Evolutionary conservation across 2,329 filamentous ascomycete genomes (phyloP).

Genomic region (Domatiomyces globalis): DNA sequence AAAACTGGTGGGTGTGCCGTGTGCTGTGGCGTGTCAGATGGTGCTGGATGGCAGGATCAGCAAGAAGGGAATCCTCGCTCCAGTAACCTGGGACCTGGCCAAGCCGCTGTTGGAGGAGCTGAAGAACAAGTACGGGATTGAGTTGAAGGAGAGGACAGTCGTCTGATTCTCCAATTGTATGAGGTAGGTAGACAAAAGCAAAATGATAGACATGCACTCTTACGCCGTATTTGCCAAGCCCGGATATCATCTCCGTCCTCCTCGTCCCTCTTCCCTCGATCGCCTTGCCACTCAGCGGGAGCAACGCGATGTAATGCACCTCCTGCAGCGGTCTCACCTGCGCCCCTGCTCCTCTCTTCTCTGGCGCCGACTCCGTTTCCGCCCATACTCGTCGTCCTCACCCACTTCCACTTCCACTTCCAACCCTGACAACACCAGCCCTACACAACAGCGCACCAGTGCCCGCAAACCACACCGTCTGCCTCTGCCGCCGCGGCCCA

Average conservation of each 20-base stretch:
- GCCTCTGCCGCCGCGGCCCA: slow-evolving; percentile 53
- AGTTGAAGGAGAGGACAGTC: slow-evolving; percentile 53
- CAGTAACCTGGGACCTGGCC: slow-evolving; percentile 58
- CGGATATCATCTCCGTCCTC: no score
- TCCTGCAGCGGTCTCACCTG: no score
- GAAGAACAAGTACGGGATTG: slow-evolving; percentile 62
- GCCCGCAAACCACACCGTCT: neutral
- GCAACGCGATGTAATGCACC: no score
- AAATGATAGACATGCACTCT: neutral
- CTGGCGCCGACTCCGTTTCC: no score
- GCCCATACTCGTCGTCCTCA: no score
- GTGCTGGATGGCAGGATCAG: slow-evolving; percentile 61
- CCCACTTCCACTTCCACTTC: no score
- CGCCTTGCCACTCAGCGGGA: no score
- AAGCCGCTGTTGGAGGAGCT: slow-evolving; percentile 63
- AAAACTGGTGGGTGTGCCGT: slow-evolving; percentile 63
- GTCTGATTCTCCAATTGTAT: neutral
- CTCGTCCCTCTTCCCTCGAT: no score
- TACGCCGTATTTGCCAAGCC: no score
- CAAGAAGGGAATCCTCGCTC: slow-evolving; percentile 62
- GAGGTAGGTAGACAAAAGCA: neutral
- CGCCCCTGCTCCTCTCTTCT: no score
- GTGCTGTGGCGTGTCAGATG: slow-evolving; percentile 60
- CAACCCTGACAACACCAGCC: neutral
- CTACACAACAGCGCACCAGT: neutral